Conservation (phyloP, 2,329 filamentous ascomycete species). For the Colletotrichum lindemuthianum region DNA sequence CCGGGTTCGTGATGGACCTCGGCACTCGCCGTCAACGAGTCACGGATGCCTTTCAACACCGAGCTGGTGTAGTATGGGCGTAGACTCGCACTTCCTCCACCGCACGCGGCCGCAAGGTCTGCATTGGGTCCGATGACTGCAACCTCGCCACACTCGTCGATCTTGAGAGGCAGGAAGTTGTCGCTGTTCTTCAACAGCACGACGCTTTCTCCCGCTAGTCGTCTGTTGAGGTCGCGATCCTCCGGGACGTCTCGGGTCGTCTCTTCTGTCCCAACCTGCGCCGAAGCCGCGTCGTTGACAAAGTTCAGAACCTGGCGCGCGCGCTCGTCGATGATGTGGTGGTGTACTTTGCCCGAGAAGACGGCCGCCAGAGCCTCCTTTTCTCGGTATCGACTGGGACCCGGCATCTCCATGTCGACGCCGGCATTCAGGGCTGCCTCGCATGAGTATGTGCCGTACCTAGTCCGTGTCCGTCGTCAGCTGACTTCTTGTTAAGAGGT, state of each 20-base stretch:
- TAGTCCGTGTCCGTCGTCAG: neutral
- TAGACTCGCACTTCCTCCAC: conserved; percentile 73
- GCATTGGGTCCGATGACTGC: conserved; percentile 67
- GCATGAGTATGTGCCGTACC: conserved; percentile 67
- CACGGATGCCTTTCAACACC: conserved; percentile 75
- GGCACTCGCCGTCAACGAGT: conserved; percentile 54
- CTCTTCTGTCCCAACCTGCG: conserved; percentile 65
- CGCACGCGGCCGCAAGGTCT: conserved; percentile 65
- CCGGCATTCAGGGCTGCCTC: conserved; percentile 61
- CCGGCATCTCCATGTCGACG: conserved; percentile 71
- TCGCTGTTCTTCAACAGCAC: conserved; percentile 79
- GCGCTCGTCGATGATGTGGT: conserved; percentile 65
- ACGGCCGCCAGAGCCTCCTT: conserved; percentile 61
- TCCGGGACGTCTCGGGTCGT: conserved; percentile 66
- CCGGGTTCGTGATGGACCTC: conserved; percentile 62
- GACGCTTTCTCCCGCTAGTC: conserved; percentile 74
- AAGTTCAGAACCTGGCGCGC: conserved; percentile 66
- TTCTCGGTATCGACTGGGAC: conserved; percentile 60
- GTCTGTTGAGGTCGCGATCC: conserved; percentile 70
- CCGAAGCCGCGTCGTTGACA: conserved; percentile 63
- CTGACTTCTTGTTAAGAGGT: no score
- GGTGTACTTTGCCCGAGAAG: conserved; percentile 64
- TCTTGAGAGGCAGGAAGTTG: conserved; percentile 68
- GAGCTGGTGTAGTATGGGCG: conserved; percentile 74
- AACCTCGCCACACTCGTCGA: conserved; percentile 56